phyloP scores from a whole-genome alignment of 2,329 filamentous ascomycete species.

The Alternaria infectoria region DNA sequence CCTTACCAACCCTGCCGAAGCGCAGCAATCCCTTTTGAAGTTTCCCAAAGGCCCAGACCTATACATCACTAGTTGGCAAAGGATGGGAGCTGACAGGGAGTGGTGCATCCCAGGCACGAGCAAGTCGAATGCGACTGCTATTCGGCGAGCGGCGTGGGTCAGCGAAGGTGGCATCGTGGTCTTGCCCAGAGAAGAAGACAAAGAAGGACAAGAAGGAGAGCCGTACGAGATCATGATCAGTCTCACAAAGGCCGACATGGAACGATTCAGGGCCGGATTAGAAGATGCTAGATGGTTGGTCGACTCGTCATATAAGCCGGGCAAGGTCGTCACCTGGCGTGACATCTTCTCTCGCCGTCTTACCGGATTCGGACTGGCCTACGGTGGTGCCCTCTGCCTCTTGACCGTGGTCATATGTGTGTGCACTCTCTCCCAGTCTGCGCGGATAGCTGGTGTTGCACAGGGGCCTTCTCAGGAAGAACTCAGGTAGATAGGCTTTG shows the following conservation, averaged over 20 bases:
- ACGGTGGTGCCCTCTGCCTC: background rate
- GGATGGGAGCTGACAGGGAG: slow-evolving; percentile 26
- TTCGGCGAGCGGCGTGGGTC: slow-evolving; percentile 25
- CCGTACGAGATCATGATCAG: slow-evolving; percentile 24
- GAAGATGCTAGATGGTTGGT: slow-evolving; percentile 8
- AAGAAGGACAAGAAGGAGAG: background rate
- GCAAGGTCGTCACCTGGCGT: background rate
- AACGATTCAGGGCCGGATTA: slow-evolving; percentile 14
- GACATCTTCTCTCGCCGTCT: background rate
- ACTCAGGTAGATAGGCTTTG: background rate
- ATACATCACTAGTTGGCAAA: slow-evolving; percentile 37
- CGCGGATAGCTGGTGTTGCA: background rate
- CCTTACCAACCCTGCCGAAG: background rate
- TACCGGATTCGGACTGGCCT: background rate
- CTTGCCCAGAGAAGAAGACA: slow-evolving; percentile 19
- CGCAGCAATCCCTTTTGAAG: background rate
- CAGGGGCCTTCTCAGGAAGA: background rate
- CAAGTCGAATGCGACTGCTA: slow-evolving; percentile 16
- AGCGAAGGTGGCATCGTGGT: slow-evolving; percentile 34
- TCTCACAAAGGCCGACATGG: slow-evolving; percentile 28
- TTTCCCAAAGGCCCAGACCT: slow-evolving; percentile 31
- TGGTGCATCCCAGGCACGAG: slow-evolving; percentile 35
- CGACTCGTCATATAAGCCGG: background rate
- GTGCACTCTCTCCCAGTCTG: background rate
- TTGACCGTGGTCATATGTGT: background rate